Conservation (phyloP, 768 basidiomycete species). For the Pisolithus sp. region DNA sequence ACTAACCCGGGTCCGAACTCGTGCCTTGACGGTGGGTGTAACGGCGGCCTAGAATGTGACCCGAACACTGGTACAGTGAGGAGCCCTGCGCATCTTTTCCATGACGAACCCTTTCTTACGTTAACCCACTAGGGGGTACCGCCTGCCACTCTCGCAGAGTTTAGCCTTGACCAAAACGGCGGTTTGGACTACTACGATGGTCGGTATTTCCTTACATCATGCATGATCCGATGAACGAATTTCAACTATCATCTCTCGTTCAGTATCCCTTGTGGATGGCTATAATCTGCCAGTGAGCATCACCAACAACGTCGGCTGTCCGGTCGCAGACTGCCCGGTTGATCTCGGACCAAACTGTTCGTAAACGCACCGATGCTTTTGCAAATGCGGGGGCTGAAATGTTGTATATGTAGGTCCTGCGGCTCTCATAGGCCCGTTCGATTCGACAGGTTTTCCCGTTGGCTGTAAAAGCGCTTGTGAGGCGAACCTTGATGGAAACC, state of each 20-base stretch:
- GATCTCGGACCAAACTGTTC: constrained; percentile 51
- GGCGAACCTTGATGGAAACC: constrained; percentile 22
- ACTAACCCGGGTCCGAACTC: constrained; percentile 42
- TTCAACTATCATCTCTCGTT: background rate
- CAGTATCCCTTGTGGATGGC: constrained; percentile 57
- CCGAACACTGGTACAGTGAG: constrained; percentile 40
- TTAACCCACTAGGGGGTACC: constrained; percentile 39
- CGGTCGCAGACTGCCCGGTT: constrained; percentile 47
- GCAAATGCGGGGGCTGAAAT: background rate
- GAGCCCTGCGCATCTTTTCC: background rate
- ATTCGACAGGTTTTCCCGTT: constrained; percentile 42
- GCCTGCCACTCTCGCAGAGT: constrained; percentile 58
- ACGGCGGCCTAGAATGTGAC: constrained; percentile 56
- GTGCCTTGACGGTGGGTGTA: constrained; percentile 56
- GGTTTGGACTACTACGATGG: constrained; percentile 50
- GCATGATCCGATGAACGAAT: background rate
- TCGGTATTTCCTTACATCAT: constrained; percentile 13
- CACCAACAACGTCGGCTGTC: constrained; percentile 48
- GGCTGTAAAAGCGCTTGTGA: constrained; percentile 52
- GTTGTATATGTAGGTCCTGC: constrained; percentile 32
- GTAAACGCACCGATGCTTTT: background rate
- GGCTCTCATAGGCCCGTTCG: constrained; percentile 41
- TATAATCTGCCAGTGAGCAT: constrained; percentile 53
- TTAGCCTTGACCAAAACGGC: constrained; percentile 40
- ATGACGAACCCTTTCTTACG: background rate